phyloP scores from a whole-genome alignment of 2,329 filamentous ascomycete genomes.

The Celoporthe dispersa region DNA sequence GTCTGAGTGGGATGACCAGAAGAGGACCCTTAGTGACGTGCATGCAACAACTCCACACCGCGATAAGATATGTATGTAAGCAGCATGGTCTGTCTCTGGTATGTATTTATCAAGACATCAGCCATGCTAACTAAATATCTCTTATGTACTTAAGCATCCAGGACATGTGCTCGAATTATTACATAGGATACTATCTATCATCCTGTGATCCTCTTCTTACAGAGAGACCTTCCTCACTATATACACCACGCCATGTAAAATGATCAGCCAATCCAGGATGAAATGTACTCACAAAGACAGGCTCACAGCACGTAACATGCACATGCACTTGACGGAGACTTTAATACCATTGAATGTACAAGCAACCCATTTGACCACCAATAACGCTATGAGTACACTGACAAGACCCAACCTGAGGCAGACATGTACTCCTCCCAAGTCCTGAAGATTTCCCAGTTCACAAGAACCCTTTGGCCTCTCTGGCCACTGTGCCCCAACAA shows the following conservation, averaged over 20 bases:
- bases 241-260: no score
- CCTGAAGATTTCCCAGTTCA: not conserved
- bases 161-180: not conserved
- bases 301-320: no score
- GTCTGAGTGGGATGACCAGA: not conserved
- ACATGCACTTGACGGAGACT: not conserved
- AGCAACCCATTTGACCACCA: not conserved
- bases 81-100: not conserved
- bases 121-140: not conserved
- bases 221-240: no score
- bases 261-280: not conserved
- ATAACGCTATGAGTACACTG: not conserved
- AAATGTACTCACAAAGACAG: no score
- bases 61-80: slow-evolving; percentile 9
- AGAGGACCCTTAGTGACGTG: slow-evolving; percentile 2
- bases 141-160: no score
- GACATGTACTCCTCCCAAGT: not conserved
- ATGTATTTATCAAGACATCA: not conserved
- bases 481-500: not conserved
- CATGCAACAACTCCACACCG: not conserved
- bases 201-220: no score
- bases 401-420: not conserved
- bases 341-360: not conserved
- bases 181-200: not conserved
- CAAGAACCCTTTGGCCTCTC: not conserved